These are phyloP conservation scores for Paulownia fortunei DNA, from an alignment of 257 asterid species.

Conservation along the genomic window DNA sequence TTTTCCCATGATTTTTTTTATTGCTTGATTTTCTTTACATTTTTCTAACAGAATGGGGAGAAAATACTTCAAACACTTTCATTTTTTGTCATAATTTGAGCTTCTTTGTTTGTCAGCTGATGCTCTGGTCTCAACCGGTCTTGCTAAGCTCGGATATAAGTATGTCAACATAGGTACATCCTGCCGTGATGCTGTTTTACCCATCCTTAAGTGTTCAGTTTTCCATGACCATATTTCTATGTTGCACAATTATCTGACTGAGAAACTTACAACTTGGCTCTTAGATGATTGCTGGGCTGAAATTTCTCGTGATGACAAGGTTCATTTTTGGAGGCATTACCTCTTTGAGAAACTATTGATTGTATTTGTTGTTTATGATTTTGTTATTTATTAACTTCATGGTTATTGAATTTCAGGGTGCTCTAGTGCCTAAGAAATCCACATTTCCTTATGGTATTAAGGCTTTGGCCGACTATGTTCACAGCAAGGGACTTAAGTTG, in stretches of 20 bases:
- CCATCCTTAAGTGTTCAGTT: not conserved
- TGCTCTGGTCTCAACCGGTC: constrained; percentile 84
- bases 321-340: constrained; percentile 7
- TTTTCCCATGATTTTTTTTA: not conserved
- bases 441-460: constrained; percentile 89
- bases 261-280: not conserved
- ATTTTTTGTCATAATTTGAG: not conserved
- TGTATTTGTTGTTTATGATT: no score
- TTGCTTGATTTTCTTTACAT: no score
- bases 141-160: constrained; percentile 67
- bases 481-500: constrained; percentile 78
- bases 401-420: constrained; percentile 52
- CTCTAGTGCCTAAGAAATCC: constrained; percentile 64
- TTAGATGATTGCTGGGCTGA: constrained; percentile 95
- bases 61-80: no score
- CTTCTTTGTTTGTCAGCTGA: constrained; percentile 59
- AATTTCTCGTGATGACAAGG: constrained; percentile 58
- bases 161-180: constrained; percentile 79
- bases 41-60: no score
- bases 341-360: not conserved
- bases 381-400: not conserved
- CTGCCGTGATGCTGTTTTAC: not conserved
- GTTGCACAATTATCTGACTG: constrained; percentile 17
- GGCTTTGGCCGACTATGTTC: constrained; percentile 82
- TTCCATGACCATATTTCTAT: not conserved